Percentiles rank a stretch among this genome's conserved stretches.
These are phyloP conservation scores for Blastocystis sp. DNA, from an alignment of 352 stramenopile species.

Conservation along the genomic window DNA sequence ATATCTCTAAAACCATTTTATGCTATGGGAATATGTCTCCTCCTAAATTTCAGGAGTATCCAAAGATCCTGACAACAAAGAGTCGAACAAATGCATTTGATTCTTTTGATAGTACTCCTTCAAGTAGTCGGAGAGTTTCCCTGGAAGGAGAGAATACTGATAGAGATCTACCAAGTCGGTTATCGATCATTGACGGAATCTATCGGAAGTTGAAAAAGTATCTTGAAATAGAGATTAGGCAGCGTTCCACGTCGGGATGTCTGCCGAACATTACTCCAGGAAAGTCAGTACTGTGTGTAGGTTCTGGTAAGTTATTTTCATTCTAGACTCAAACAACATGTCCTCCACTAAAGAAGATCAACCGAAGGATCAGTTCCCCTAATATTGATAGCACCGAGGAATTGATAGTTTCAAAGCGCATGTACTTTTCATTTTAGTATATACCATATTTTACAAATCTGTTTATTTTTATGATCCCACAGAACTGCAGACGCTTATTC, in stretches of 20 bases:
- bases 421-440: slow-evolving; percentile 5
- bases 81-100: slow-evolving; percentile 43
- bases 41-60: neutral
- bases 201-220: neutral
- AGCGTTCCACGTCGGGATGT: neutral
- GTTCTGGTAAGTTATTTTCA: neutral
- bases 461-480: neutral
- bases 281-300: neutral
- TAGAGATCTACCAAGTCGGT: neutral
- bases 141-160: neutral
- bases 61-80: neutral
- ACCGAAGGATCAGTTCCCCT: neutral
- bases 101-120: neutral
- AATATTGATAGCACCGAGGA: neutral
- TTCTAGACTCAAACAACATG: neutral
- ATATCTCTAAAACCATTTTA: neutral
- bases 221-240: neutral
- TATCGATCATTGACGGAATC: neutral
- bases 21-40: neutral
- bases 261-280: neutral
- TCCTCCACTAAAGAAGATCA: neutral
- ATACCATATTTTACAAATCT: slow-evolving; percentile 14
- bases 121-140: neutral
- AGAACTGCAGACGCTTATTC: neutral
- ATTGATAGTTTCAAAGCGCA: neutral